phyloP scores from a whole-genome alignment of 2,329 filamentous ascomycete genomes.

The Fusarium protoensiforme region DNA sequence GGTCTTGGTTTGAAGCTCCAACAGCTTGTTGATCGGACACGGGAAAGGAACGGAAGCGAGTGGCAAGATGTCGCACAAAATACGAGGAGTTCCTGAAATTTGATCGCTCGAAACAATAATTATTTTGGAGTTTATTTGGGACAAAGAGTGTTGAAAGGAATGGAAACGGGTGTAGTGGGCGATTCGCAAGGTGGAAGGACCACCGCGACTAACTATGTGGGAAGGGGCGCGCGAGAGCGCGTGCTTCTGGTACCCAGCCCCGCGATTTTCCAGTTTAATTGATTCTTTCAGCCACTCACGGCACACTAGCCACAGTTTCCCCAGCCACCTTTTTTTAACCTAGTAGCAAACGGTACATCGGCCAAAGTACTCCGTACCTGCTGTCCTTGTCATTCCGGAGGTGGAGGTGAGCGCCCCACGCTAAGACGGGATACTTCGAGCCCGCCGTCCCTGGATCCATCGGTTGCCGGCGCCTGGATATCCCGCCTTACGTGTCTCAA shows the following conservation, averaged over 20 bases:
- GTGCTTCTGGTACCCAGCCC: constrained; percentile 36
- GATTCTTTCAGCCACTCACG: constrained; percentile 27
- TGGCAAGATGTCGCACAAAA: constrained; percentile 17
- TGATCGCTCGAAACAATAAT: constrained; percentile 13
- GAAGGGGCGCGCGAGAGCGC: constrained; percentile 8
- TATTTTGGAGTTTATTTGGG: not conserved
- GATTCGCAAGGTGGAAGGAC: constrained; percentile 25
- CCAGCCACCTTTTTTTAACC: not conserved
- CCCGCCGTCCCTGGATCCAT: constrained; percentile 14
- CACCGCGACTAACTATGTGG: constrained; percentile 25
- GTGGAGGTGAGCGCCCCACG: not conserved
- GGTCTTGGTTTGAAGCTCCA: not conserved
- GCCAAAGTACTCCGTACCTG: not conserved
- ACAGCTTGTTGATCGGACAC: constrained; percentile 15
- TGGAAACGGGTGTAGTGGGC: not conserved
- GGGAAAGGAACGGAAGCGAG: not conserved
- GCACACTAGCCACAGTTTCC: constrained; percentile 17
- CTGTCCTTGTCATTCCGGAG: not conserved
- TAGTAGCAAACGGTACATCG: not conserved
- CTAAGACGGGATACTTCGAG: constrained; percentile 1
- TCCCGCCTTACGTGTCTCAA: constrained; percentile 32
- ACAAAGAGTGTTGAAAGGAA: constrained; percentile 8
- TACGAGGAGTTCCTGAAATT: not conserved
- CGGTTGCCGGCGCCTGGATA: not conserved
- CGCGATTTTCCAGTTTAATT: constrained; percentile 43